A percentile compares a stretch with the other conserved stretches of the same genome.
Conservation (phyloP, 1,284 basidiomycete species). For the Tylopilus sp. region DNA sequence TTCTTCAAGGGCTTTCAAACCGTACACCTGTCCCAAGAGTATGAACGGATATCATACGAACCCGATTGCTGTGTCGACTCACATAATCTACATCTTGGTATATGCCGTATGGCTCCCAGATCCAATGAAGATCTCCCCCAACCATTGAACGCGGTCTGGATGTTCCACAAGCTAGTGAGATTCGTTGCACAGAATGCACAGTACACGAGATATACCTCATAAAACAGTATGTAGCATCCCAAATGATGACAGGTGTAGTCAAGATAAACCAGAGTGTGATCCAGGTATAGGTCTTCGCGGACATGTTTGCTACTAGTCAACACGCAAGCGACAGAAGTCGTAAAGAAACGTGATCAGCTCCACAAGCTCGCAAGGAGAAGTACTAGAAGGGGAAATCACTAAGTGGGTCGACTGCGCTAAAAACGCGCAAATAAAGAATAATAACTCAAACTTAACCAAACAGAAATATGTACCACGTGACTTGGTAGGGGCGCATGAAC, state of each 20-base stretch:
- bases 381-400: not conserved
- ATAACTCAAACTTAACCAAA: no score
- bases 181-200: not conserved
- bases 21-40: constrained; percentile 73
- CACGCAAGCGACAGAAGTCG: not conserved
- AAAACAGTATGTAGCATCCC: constrained; percentile 76
- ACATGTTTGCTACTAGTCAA: constrained; percentile 38
- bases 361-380: not conserved
- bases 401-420: not conserved
- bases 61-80: no score
- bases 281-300: constrained; percentile 56
- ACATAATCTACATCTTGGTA: constrained; percentile 75
- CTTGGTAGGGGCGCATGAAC: not conserved
- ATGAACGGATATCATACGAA: no score
- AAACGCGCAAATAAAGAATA: no score
- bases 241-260: constrained; percentile 54
- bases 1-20: constrained; percentile 57
- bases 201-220: constrained; percentile 47
- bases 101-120: constrained; percentile 80
- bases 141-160: constrained; percentile 58
- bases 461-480: constrained; percentile 6
- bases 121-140: constrained; percentile 86
- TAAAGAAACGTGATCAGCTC: not conserved
- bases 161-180: not conserved
- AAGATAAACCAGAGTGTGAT: constrained; percentile 70